A percentile compares a stretch with the other conserved stretches of the same genome.
These are phyloP conservation scores for Leptographium flavum DNA, from an alignment of 2,329 filamentous ascomycete genomes.

Conservation along the genomic window DNA sequence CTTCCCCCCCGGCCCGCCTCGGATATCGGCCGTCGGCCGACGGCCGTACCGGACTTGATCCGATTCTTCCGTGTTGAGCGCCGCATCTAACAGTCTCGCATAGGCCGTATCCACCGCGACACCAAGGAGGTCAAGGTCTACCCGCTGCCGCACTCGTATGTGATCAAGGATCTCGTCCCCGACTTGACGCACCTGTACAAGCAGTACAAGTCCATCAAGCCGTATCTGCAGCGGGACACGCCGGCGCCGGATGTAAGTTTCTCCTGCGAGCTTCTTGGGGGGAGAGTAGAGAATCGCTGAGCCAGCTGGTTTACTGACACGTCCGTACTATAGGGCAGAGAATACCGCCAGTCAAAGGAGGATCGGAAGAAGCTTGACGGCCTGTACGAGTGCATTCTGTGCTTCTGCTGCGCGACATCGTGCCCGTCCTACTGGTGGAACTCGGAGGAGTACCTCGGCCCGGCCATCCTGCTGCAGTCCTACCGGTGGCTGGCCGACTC, in stretches of 20 bases:
- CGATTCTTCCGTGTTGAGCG: neutral
- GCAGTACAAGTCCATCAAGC: conserved; percentile 99
- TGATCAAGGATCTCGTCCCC: conserved; percentile 96
- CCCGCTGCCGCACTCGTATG: conserved; percentile 94
- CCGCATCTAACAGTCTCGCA: conserved; percentile 3
- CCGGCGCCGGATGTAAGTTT: conserved; percentile 64
- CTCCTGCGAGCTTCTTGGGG: no score
- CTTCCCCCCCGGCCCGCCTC: neutral
- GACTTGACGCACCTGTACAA: conserved; percentile 99
- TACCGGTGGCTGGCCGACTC: conserved; percentile 97
- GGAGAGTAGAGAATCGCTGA: neutral
- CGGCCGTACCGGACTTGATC: neutral
- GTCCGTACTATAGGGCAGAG: conserved; percentile 52
- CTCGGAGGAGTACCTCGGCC: conserved; percentile 93
- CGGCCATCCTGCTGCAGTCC: conserved; percentile 89
- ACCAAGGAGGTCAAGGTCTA: conserved; percentile 86
- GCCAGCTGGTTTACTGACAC: neutral
- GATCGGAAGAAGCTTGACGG: conserved; percentile 96
- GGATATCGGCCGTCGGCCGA: neutral
- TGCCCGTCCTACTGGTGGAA: conserved; percentile 99
- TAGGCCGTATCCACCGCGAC: conserved; percentile 88
- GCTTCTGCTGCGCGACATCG: conserved; percentile 96
- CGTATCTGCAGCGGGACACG: conserved; percentile 86
- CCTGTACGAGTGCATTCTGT: conserved; percentile 97
- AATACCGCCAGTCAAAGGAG: conserved; percentile 79